Percentiles rank a stretch among this genome's conserved stretches.
phyloP scores from a whole-genome alignment of 169 alveolate genomes.

The Plasmodium knowlesi region DNA sequence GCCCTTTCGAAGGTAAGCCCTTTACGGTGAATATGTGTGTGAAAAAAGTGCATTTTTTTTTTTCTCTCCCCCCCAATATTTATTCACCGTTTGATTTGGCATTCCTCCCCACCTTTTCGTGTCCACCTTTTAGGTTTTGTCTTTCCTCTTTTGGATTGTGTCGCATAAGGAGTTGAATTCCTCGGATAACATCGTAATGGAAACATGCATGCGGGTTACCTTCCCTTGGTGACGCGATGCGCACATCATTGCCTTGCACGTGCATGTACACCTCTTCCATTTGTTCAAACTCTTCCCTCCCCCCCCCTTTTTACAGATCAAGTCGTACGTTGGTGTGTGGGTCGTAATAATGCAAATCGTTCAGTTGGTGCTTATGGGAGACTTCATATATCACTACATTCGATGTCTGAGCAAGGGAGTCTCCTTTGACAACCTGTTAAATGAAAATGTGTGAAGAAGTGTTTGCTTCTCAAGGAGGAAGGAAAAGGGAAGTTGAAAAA shows the following conservation, averaged over 20 bases:
- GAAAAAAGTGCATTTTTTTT: not conserved
- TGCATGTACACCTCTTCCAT: not conserved
- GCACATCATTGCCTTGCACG: not conserved
- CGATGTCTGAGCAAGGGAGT: conserved; percentile 90
- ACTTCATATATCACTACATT: conserved; percentile 90
- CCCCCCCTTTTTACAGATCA: conserved; percentile 74
- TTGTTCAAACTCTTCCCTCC: not conserved
- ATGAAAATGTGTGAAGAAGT: conserved; percentile 85
- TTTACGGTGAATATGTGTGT: not conserved
- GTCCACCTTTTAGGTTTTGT: conserved; percentile 77
- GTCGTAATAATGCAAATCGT: conserved; percentile 88
- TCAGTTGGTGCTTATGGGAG: conserved; percentile 92
- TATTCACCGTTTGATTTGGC: not conserved
- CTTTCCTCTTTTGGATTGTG: conserved; percentile 93
- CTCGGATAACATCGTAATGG: conserved; percentile 77
- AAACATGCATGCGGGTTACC: not conserved
- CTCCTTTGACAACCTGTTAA: conserved; percentile 86
- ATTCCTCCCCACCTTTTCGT: not conserved
- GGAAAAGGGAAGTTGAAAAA: no score
- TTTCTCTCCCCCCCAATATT: not conserved
- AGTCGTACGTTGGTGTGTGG: conserved; percentile 92
- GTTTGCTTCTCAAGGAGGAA: not conserved
- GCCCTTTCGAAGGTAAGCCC: conserved; percentile 86
- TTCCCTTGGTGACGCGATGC: not conserved
- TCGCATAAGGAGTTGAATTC: conserved; percentile 91